Conservation (phyloP, 2,329 filamentous ascomycete genomes). For the Emydomyces testavorans region DNA sequence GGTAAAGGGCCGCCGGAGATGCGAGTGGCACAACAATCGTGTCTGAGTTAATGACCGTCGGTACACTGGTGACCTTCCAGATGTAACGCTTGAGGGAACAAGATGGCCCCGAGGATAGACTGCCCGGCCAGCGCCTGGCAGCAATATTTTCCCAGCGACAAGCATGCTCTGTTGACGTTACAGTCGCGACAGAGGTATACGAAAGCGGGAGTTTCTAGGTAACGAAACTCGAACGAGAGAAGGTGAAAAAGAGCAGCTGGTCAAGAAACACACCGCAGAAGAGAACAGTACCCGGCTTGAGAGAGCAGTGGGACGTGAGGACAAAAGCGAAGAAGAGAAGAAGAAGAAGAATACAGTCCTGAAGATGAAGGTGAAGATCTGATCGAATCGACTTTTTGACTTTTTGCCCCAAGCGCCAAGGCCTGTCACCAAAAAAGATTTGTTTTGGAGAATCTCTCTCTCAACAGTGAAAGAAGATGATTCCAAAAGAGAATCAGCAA, state of each 20-base stretch:
- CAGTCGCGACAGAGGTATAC: no score
- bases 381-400: constrained; percentile 17
- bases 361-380: no score
- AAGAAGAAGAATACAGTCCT: no score
- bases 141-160: constrained; percentile 25
- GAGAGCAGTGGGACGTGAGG: not conserved
- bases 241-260: not conserved
- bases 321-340: constrained; percentile 2
- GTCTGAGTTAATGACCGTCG: constrained; percentile 28
- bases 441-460: no score
- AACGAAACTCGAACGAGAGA: not conserved
- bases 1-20: constrained; percentile 25
- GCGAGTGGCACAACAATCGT: constrained; percentile 24
- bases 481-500: no score
- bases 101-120: constrained; percentile 28
- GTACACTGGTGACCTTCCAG: constrained; percentile 22
- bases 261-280: not conserved
- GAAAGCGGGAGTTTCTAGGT: not conserved
- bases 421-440: constrained; percentile 21
- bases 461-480: no score
- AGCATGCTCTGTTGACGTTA: constrained; percentile 28
- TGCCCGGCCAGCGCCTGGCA: constrained; percentile 29
- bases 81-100: constrained; percentile 24
- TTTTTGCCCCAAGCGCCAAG: constrained; percentile 25
- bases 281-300: not conserved